Base-by-base conservation (phyloP, 768 basidiomycete species). In the Sutorius australiensis region DNA sequence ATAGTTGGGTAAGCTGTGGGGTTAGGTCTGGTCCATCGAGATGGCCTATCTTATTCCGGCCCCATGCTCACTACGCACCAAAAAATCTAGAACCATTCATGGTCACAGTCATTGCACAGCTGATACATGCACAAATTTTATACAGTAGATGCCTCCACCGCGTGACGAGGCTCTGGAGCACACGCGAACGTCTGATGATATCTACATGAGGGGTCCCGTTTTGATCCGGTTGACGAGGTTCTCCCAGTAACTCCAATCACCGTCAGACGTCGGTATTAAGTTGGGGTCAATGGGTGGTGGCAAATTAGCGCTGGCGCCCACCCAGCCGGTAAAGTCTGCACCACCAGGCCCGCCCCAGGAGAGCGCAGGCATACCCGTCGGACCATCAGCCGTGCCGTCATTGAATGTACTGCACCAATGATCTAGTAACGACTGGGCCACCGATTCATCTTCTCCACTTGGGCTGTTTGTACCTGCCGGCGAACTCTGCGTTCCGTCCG, bases 391-490 rank as follows among this genome's bases (percentile, higher is more conserved):
- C 2, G 79, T 77, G 11, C 83, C 78, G 53, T 84, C 86, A 62
- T 81, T 87, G 58, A 90, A 80, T n/a, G 84, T 83, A 56, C 84
- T 86, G 63, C 83, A 87, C 90, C 91, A 92, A 56, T 91, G 86
- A 66, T 93, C 89, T 43, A 93, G 73, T 50, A 93, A 67, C 11
- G 80, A 80, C 63, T 93, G 90, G 4, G 89, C 89, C 7, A 85
- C 75, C 24, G 80, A 82, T 63, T 90, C 84, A 10, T 87, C 89
- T 43, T 91, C 90, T 40, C 78, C 84, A 46, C 66, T 67, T 2
- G 86, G 89, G 63, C 87, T 89, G n/a, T 80, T 80, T 21, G 85
- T 80, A 16, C 79, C 82, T 1, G 81, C 80, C 36, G 84, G 82
- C 14, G 87, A 86, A 51, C 72, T 72, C 2, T 74, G 73, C 56